Base-by-base conservation (phyloP, 768 basidiomycete genomes). In the Wakefieldia striispora region DNA sequence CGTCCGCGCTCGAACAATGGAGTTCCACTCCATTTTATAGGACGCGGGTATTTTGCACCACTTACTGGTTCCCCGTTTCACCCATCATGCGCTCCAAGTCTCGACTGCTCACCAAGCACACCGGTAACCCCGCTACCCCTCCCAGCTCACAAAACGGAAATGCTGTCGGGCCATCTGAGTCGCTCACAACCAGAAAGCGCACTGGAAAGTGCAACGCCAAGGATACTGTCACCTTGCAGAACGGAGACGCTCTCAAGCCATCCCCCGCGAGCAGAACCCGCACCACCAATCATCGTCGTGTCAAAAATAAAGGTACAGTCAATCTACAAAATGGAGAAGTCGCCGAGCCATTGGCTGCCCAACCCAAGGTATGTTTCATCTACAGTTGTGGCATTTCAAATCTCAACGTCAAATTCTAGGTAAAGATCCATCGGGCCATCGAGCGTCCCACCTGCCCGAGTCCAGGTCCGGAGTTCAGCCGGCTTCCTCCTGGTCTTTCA, bases 1-100 rank as follows among this genome's bases (percentile, higher is more conserved):
- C n/a, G n/a, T n/a, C n/a, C n/a, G n/a, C n/a, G n/a, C n/a, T 53
- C 38, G 47, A 60, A 64, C 62, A 64, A 64, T 65, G 49, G 51
- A 23, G 12, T 14, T 12, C 9, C 16, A 13, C 20, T 31, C 27
- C 8, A 43, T 23, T 26, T 43, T 23, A 45, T 23, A 6, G 23
- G 23, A 23, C 23, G 23, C 23, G 6, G 23, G 3, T 23, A 23
- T 23, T 29, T 29, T n/a, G n/a, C 40, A 26, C 29, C 8, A 20
- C 31, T 3, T n/a, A 6, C 27, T 37, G 11, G 13, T 26, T 31
- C 23, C 33, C 38, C 6, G 3, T 29, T 33, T 12, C 33, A 33
- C 8, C 13, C 10, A 19, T 35, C 23, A 63, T 63, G 62, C 62
- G 63, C 43, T 8, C 27, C n/a, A 55, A 16, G 8, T 58, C 53